Evolutionary conservation across 495 filamentous ascomycete genomes (phyloP).

Genomic region (Penicillium soppii): DNA sequence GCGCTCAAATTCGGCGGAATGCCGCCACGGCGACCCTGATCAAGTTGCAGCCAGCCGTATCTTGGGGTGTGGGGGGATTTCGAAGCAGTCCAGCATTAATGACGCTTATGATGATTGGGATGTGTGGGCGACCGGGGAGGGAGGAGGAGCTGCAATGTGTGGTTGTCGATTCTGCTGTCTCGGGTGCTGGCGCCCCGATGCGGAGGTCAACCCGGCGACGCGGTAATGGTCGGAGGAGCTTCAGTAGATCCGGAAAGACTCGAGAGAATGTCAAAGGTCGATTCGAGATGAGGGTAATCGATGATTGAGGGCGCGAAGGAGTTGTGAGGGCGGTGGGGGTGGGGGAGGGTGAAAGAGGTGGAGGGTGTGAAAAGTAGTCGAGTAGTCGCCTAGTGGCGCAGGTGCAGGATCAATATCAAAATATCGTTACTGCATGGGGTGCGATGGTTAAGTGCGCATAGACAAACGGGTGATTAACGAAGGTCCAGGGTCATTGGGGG

Average conservation of each 20-base stretch:
- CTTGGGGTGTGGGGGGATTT: conserved; percentile 6
- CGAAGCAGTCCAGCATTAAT: conserved; percentile 26
- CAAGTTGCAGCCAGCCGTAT: conserved; percentile 23
- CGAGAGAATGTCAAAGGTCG: background rate
- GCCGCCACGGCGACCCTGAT: conserved; percentile 17
- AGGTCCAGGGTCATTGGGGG: conserved; percentile 8
- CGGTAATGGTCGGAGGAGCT: background rate
- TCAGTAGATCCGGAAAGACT: background rate
- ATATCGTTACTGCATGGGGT: background rate
- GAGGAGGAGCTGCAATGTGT: conserved; percentile 8
- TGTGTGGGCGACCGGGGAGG: conserved; percentile 3
- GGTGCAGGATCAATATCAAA: background rate
- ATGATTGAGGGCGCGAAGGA: background rate
- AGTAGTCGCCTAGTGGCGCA: too few species aligned
- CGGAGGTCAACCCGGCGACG: conserved; percentile 17
- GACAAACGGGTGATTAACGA: background rate
- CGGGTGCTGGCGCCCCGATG: conserved; percentile 14
- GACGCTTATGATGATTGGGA: conserved; percentile 3
- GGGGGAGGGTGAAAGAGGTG: background rate
- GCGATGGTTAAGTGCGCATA: conserved; percentile 1
- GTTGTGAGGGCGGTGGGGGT: background rate
- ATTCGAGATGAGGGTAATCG: background rate
- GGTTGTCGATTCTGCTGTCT: conserved; percentile 11
- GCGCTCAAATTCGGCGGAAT: conserved; percentile 16
- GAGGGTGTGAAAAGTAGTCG: background rate